Evolutionary conservation across 225 moss, liverwort and hornwort genomes (phyloP), one percentile per base, ranked within the genome.

Genomic region (Bryoerythrophyllum caledonicum): DNA sequence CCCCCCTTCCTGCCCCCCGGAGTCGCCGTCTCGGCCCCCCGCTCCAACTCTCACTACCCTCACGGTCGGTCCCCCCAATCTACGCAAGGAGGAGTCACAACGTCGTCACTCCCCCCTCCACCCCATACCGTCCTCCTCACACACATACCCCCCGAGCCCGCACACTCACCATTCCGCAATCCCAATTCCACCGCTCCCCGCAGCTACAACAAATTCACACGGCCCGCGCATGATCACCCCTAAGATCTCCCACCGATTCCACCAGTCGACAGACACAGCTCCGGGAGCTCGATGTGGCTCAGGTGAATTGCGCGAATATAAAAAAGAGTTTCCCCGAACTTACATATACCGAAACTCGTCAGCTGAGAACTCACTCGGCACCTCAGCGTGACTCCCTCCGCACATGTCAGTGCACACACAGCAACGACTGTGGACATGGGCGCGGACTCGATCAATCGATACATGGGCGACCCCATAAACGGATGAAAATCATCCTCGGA

Each of bases 91-190:
- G 26, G 46, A 40, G 63, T 57, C 82, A 20, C 59, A 26, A 59
- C 70, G 53, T 70, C 82, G 28, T 59, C 59, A 79, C 60, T 65
- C 82, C 53, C 73, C 76, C 71, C 75, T 78, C 84, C 80, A 84
- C 80, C 84, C 81, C 84, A 74, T 80, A 55, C 57, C 40, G 35
- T 54, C 57, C 28, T 16, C 35, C 79, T 63, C 62, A 66, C 61
- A 46, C 71, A 60, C 71, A 71, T 28, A 72, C 61, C 23, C 55
- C 1, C 38, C 37, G 30, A 30, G 30, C n/a, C n/a, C n/a, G n/a
- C n/a, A n/a, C n/a, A n/a, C n/a, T 37, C 54, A 55, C 57, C 70
- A 40, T 57, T 27, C 59, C 25, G 5, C 15, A 4, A 27, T 32
- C 51, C 67, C 48, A 19, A 44, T 44, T 44, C 4, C 44, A 13